phyloP scores from a whole-genome alignment of 2,329 filamentous ascomycete species.

The Xylariales sp. region DNA sequence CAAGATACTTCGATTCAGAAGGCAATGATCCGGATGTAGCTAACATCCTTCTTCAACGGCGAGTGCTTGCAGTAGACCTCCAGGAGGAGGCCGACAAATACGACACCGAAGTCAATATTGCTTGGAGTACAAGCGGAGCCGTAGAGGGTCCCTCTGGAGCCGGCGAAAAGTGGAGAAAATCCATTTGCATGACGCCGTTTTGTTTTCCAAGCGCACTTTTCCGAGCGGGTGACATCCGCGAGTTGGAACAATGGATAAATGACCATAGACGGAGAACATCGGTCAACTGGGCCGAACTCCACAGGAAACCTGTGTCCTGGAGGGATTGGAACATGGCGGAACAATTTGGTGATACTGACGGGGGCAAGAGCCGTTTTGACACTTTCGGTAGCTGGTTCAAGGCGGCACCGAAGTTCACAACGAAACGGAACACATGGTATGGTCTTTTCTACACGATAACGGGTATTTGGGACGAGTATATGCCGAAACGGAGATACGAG shows the following conservation, averaged over 20 bases:
- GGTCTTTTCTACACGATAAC: slow-evolving; percentile 65
- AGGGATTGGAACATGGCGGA: slow-evolving; percentile 54
- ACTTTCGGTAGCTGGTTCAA: slow-evolving; percentile 55
- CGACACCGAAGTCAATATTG: slow-evolving; percentile 26
- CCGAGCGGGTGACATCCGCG: slow-evolving; percentile 33
- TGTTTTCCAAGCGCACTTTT: slow-evolving; percentile 35
- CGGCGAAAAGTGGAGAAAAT: slow-evolving; percentile 20
- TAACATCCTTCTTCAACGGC: slow-evolving; percentile 31
- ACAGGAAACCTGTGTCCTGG: slow-evolving; percentile 57
- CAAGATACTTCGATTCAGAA: slow-evolving; percentile 53
- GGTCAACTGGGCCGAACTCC: slow-evolving; percentile 48
- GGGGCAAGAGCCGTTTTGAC: slow-evolving; percentile 38
- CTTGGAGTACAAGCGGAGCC: slow-evolving; percentile 20
- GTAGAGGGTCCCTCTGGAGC: background rate
- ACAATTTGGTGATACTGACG: slow-evolving; percentile 50
- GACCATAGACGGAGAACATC: slow-evolving; percentile 10
- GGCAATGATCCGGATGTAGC: slow-evolving; percentile 53
- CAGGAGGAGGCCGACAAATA: slow-evolving; percentile 27
- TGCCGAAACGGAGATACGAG: slow-evolving; percentile 39
- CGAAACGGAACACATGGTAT: slow-evolving; percentile 52
- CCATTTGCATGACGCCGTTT: slow-evolving; percentile 31
- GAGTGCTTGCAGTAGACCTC: slow-evolving; percentile 24
- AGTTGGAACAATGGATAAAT: slow-evolving; percentile 41
- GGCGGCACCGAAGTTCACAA: slow-evolving; percentile 30
- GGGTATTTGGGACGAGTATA: slow-evolving; percentile 51